phyloP scores from a whole-genome alignment of 768 basidiomycete genomes.

The Scleroderma bovista region DNA sequence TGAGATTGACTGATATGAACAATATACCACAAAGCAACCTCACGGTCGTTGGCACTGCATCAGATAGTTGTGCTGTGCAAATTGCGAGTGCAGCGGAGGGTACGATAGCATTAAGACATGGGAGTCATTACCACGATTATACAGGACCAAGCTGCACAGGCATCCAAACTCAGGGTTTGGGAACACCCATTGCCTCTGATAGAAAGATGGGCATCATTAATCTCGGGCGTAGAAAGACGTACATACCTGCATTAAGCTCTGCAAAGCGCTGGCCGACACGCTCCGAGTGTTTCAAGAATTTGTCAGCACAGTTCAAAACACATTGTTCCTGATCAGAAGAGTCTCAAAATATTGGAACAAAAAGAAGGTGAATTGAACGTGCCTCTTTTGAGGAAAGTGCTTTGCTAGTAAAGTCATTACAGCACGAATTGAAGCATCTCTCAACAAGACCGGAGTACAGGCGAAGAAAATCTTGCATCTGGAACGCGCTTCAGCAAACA shows the following conservation, averaged over 20 bases:
- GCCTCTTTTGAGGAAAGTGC: slow-evolving; percentile 93
- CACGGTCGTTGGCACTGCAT: not conserved
- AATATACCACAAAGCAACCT: too few relatives aligned
- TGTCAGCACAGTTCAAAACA: slow-evolving; percentile 91
- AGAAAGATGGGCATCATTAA: not conserved
- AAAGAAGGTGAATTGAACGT: slow-evolving; percentile 3
- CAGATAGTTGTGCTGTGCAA: not conserved
- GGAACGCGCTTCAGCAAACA: slow-evolving; percentile 5
- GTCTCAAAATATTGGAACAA: slow-evolving; percentile 6
- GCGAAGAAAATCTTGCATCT: slow-evolving; percentile 99
- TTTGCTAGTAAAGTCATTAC: slow-evolving; percentile 96
- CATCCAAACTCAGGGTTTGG: slow-evolving; percentile 22
- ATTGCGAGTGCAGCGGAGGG: not conserved
- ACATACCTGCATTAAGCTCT: slow-evolving; percentile 85
- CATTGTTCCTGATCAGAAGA: slow-evolving; percentile 75
- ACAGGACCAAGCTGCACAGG: not conserved
- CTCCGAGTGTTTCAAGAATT: slow-evolving; percentile 96
- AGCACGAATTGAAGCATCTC: slow-evolving; percentile 92
- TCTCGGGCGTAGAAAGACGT: slow-evolving; percentile 19
- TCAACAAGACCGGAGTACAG: slow-evolving; percentile 95
- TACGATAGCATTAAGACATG: slow-evolving; percentile 8
- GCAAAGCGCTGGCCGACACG: slow-evolving; percentile 89
- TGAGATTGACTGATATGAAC: not conserved
- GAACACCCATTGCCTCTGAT: slow-evolving; percentile 29
- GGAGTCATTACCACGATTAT: slow-evolving; percentile 1